A percentile compares a stretch with the other conserved stretches of the same genome.
Evolutionary conservation across 805 yeast genomes (phyloP).

Genomic region (Nakazawaea anatomiae): DNA sequence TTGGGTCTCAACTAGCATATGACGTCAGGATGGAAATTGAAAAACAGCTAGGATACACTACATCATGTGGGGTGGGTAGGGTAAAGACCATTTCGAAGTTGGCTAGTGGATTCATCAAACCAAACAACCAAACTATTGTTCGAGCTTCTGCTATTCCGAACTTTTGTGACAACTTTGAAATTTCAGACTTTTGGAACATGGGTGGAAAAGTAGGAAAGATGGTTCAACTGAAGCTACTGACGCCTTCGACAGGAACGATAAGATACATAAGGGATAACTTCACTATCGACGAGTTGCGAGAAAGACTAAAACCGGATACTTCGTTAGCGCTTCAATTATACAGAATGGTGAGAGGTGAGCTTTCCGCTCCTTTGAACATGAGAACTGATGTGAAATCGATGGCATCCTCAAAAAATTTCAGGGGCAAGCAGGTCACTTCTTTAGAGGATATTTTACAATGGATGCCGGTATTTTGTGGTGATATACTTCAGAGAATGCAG

Average conservation of each 20-base stretch:
- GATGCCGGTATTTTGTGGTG: constrained; percentile 81
- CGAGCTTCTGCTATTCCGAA: constrained; percentile 37
- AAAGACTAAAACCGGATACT: constrained; percentile 32
- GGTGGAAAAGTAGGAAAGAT: constrained; percentile 84
- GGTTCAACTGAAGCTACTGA: constrained; percentile 41
- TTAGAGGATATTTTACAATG: constrained; percentile 62
- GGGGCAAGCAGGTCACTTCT: constrained; percentile 45
- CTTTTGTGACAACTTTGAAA: constrained; percentile 56
- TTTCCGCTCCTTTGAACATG: constrained; percentile 45
- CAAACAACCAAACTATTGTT: constrained; percentile 79
- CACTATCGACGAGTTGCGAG: constrained; percentile 30
- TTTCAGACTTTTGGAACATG: constrained; percentile 80
- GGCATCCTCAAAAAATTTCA: constrained; percentile 83
- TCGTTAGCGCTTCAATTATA: constrained; percentile 50
- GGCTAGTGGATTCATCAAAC: constrained; percentile 82
- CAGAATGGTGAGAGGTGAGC: constrained; percentile 60
- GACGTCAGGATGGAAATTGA: constrained; percentile 50
- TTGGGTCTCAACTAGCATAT: constrained; percentile 59
- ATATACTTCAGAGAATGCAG: constrained; percentile 58
- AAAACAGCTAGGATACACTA: constrained; percentile 64
- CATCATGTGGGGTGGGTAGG: constrained; percentile 82
- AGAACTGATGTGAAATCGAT: constrained; percentile 72
- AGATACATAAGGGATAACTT: constrained; percentile 46
- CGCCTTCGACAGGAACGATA: constrained; percentile 44
- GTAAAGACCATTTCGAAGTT: constrained; percentile 78